Evolutionary conservation across 169 alveolate species (phyloP).

Genomic region (Ichthyophthirius multifiliis): DNA sequence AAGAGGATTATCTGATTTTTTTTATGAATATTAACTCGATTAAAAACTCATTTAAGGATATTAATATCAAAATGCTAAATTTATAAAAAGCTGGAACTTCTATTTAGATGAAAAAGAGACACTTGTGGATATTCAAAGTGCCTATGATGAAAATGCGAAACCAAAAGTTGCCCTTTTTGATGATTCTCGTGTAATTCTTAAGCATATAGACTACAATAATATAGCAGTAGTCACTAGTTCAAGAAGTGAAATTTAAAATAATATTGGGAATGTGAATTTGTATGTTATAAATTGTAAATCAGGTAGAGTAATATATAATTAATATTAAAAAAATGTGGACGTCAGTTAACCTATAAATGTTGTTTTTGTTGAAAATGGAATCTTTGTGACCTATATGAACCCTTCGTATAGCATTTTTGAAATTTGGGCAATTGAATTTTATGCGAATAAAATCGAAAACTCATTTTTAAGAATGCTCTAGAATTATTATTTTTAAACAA

Average conservation of each 20-base stretch:
- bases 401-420: neutral
- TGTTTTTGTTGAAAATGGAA: slow-evolving; percentile 9
- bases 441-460: neutral
- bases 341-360: neutral
- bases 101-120: neutral
- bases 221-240: neutral
- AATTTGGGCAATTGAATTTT: neutral
- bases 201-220: slow-evolving; percentile 5
- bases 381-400: slow-evolving; percentile 2
- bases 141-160: neutral
- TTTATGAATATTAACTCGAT: neutral
- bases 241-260: neutral
- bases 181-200: neutral
- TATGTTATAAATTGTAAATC: neutral
- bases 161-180: slow-evolving; percentile 11
- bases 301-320: neutral
- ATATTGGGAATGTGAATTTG: neutral
- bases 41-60: neutral
- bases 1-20: no score
- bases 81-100: neutral
- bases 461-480: neutral
- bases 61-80: neutral
- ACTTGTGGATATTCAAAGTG: neutral
- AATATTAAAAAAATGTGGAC: neutral
- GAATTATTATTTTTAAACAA: neutral